Evolutionary conservation across 2,329 filamentous ascomycete species (phyloP).

Genomic region (Colletotrichum magnum): DNA sequence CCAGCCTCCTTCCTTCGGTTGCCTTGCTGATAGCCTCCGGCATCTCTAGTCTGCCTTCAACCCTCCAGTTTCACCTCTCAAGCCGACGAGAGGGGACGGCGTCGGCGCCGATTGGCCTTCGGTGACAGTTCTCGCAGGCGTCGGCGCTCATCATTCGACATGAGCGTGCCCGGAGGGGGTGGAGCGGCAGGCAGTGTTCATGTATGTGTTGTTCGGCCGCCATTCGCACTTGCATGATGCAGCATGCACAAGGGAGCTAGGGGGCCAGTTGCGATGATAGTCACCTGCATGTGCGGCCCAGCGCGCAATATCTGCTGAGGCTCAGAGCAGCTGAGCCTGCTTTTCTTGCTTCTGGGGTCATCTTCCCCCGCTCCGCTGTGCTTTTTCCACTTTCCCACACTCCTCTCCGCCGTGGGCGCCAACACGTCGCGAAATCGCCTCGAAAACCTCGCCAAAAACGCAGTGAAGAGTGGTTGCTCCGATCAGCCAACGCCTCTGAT

Average conservation of each 20-base stretch:
- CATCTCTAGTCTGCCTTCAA: not conserved
- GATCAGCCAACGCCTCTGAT: too few relatives aligned
- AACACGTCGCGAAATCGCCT: too few relatives aligned
- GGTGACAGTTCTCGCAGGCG: not conserved
- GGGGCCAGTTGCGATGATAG: conserved; percentile 2
- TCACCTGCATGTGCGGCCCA: conserved; percentile 5
- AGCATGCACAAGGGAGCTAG: conserved; percentile 14
- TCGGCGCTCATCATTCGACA: conserved; percentile 8
- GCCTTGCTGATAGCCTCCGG: conserved; percentile 10
- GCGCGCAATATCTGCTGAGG: conserved; percentile 1
- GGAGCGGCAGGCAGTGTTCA: conserved; percentile 13
- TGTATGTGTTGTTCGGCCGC: conserved; percentile 27
- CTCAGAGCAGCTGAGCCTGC: not conserved
- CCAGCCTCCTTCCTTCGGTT: not conserved
- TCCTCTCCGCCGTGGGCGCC: too few relatives aligned
- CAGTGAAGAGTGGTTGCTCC: conserved; percentile 7
- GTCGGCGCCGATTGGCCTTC: not conserved
- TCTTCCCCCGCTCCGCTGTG: not conserved
- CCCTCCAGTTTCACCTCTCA: not conserved
- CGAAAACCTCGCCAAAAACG: not conserved
- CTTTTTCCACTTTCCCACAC: conserved; percentile 5
- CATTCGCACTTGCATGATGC: conserved; percentile 22
- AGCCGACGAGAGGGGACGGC: not conserved
- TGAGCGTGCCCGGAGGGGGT: not conserved
- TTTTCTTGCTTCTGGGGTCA: too few relatives aligned